phyloP scores from a whole-genome alignment of 345 rosid species.

The Euphorbia tirucalli region DNA sequence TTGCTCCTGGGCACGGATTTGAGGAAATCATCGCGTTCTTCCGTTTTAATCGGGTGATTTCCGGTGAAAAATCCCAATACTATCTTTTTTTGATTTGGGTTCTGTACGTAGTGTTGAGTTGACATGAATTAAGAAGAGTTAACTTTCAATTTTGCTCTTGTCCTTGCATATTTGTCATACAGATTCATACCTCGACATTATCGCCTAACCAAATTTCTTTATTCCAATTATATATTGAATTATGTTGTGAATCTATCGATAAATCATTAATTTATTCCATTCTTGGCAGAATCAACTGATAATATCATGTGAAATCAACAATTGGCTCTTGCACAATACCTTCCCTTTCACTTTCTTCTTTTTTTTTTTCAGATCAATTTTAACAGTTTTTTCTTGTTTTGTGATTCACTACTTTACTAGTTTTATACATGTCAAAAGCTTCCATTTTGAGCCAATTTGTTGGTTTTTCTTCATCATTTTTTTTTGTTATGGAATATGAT shows the following conservation, averaged over 20 bases:
- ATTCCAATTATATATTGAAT: neutral
- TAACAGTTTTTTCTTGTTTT: neutral
- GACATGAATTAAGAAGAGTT: neutral
- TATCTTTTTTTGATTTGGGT: too few species aligned
- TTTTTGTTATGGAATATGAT: neutral
- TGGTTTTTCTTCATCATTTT: neutral
- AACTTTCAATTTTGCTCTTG: neutral
- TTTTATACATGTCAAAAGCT: neutral
- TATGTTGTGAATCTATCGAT: slow-evolving; percentile 4
- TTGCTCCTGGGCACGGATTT: too few species aligned
- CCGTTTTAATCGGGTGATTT: too few species aligned
- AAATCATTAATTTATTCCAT: neutral
- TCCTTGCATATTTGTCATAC: neutral
- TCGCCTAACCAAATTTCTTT: neutral
- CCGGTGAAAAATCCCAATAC: too few species aligned
- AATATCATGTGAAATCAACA: neutral
- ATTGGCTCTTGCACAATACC: neutral
- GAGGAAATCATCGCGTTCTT: too few species aligned
- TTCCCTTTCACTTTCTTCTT: too few species aligned
- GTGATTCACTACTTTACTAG: neutral
- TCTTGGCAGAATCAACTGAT: neutral
- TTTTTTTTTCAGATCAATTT: neutral
- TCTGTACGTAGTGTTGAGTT: neutral
- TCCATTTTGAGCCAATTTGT: neutral
- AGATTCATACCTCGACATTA: neutral